Evolutionary conservation across 495 filamentous ascomycete genomes (phyloP).

Genomic region (Hyaloscypha variabilis): DNA sequence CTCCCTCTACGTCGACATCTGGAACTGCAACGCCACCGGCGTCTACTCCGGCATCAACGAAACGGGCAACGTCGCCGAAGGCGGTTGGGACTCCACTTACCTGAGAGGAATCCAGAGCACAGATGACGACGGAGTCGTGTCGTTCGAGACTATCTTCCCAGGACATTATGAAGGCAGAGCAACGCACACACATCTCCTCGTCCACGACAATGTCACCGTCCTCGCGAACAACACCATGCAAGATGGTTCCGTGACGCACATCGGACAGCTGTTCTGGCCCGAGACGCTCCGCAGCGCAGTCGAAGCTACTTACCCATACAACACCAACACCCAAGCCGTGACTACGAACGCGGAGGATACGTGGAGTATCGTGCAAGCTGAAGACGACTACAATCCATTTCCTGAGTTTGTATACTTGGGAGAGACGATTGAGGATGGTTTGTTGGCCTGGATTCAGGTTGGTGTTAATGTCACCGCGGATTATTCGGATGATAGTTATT

Average conservation of each 20-base stretch:
- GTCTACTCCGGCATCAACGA: slow-evolving; percentile 47
- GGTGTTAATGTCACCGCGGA: slow-evolving; percentile 55
- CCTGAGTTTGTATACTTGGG: slow-evolving; percentile 60
- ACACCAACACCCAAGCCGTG: slow-evolving; percentile 52
- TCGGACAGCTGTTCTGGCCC: slow-evolving; percentile 68
- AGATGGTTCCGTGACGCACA: slow-evolving; percentile 52
- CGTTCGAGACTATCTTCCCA: slow-evolving; percentile 59
- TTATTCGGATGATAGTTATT: slow-evolving; percentile 43
- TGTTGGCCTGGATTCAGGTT: slow-evolving; percentile 56
- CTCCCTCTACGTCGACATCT: slow-evolving; percentile 55
- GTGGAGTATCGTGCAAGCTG: slow-evolving; percentile 47
- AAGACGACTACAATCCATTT: slow-evolving; percentile 55
- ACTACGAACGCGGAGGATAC: slow-evolving; percentile 58
- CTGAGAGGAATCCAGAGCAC: slow-evolving; percentile 54
- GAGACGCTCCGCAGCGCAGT: slow-evolving; percentile 50
- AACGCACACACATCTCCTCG: slow-evolving; percentile 56
- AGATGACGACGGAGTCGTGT: slow-evolving; percentile 54
- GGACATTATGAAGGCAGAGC: slow-evolving; percentile 62
- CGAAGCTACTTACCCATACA: slow-evolving; percentile 55
- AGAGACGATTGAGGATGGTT: slow-evolving; percentile 51
- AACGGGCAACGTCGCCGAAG: slow-evolving; percentile 32
- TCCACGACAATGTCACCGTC: slow-evolving; percentile 46
- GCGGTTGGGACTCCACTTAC: slow-evolving; percentile 48
- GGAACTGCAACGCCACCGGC: slow-evolving; percentile 59
- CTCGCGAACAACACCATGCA: slow-evolving; percentile 51